phyloP scores from a whole-genome alignment of 2,329 filamentous ascomycete species.

The Alternaria angustiovoidea region DNA sequence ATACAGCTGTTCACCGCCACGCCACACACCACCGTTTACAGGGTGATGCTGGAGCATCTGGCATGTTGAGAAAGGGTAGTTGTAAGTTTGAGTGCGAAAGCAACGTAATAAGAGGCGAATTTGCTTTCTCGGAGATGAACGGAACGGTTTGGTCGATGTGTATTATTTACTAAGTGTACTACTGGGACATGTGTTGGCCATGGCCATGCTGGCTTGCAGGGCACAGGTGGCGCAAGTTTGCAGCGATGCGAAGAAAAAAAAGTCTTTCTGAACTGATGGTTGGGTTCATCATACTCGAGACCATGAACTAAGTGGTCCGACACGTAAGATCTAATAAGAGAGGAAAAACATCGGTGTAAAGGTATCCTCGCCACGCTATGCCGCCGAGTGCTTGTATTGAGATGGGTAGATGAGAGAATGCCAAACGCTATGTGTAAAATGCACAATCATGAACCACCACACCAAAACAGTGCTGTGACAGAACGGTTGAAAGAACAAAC shows the following conservation, averaged over 20 bases:
- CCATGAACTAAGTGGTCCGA: slow-evolving; percentile 1
- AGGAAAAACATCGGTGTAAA: slow-evolving; percentile 16
- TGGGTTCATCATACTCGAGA: slow-evolving; percentile 10
- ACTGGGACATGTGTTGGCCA: slow-evolving; percentile 16
- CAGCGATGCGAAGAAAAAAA: slow-evolving; percentile 24
- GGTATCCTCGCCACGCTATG: slow-evolving; percentile 37
- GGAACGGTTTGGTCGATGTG: slow-evolving; percentile 1
- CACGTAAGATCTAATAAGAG: slow-evolving; percentile 7
- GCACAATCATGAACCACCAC: slow-evolving; percentile 33
- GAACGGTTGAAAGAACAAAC: slow-evolving; percentile 5
- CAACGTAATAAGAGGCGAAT: slow-evolving; percentile 24
- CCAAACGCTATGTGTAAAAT: slow-evolving; percentile 26
- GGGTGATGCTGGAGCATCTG: slow-evolving; percentile 27
- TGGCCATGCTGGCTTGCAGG: slow-evolving; percentile 19
- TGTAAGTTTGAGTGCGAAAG: slow-evolving; percentile 12
- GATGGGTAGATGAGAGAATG: slow-evolving; percentile 17
- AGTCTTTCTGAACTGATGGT: slow-evolving; percentile 21
- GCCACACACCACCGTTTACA: neutral
- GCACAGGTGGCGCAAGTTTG: slow-evolving; percentile 25
- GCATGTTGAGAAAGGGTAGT: slow-evolving; percentile 9
- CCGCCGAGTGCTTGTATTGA: slow-evolving; percentile 15
- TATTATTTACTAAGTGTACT: slow-evolving; percentile 5
- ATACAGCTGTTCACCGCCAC: slow-evolving; percentile 41
- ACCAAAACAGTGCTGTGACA: slow-evolving; percentile 33
- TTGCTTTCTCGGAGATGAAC: slow-evolving; percentile 20